phyloP scores from a whole-genome alignment of 306 rosid species.

The Chamaecrista fasciculata region DNA sequence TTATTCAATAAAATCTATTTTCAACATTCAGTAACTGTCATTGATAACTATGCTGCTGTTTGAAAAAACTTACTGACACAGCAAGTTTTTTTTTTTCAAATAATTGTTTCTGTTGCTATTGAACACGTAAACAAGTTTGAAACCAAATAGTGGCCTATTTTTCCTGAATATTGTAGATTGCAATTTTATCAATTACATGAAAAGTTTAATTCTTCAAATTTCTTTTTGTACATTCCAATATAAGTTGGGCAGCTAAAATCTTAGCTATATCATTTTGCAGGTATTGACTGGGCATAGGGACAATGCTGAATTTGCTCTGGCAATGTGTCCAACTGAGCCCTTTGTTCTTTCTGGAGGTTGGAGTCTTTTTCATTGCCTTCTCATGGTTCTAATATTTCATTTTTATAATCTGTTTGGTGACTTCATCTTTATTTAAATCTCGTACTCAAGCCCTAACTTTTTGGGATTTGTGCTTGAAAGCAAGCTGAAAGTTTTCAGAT shows the following conservation, averaged over 20 bases:
- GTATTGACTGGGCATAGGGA: conserved; percentile 94
- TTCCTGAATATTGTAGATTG: background rate
- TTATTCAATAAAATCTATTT: no score
- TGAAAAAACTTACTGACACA: conserved; percentile 7
- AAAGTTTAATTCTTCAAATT: background rate
- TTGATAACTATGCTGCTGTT: background rate
- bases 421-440: background rate
- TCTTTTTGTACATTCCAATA: background rate
- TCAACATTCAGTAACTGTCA: background rate
- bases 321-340: conserved; percentile 94
- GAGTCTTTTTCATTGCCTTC: conserved; percentile 20
- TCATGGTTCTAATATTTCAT: background rate
- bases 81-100: background rate
- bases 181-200: background rate
- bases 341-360: conserved; percentile 96
- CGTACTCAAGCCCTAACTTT: background rate
- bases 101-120: conserved; percentile 7
- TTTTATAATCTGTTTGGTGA: background rate
- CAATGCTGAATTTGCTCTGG: conserved; percentile 96
- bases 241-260: conserved; percentile 19
- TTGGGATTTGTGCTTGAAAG: background rate
- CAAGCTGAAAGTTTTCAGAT: conserved; percentile 11
- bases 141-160: background rate
- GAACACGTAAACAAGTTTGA: conserved; percentile 8
- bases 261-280: conserved; percentile 41